Evolutionary conservation across 2,329 filamentous ascomycete genomes (phyloP).

Genomic region (Colletotrichum coccodes): DNA sequence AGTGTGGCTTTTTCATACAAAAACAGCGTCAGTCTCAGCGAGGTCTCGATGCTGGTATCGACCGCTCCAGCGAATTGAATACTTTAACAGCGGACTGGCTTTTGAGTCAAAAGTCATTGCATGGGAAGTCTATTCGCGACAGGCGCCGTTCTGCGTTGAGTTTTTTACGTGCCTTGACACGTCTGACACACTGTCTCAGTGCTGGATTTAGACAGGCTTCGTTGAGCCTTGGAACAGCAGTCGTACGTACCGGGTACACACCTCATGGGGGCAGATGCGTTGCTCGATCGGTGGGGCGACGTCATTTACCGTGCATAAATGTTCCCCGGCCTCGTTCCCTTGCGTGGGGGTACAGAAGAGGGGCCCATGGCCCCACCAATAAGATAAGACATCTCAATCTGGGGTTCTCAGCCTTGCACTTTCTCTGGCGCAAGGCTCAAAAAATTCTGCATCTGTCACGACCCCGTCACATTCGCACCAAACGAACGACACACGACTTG

Average conservation of each 20-base stretch:
- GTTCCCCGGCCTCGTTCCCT: neutral
- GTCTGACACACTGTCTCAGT: constrained; percentile 21
- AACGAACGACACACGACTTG: neutral
- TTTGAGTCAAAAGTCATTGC: neutral
- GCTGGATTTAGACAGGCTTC: constrained; percentile 3
- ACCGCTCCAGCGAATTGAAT: constrained; percentile 33
- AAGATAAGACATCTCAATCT: neutral
- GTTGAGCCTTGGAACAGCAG: neutral
- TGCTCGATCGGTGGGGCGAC: constrained; percentile 7
- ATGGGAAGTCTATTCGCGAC: neutral
- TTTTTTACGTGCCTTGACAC: neutral
- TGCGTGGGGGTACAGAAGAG: neutral
- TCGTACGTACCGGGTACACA: too few species aligned
- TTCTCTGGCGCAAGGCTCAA: constrained; percentile 11
- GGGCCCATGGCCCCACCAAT: constrained; percentile 22
- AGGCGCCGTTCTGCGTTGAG: neutral
- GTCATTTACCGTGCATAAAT: constrained; percentile 10
- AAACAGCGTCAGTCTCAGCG: constrained; percentile 27
- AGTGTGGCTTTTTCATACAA: constrained; percentile 23
- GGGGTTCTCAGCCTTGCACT: constrained; percentile 25
- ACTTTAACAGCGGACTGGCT: constrained; percentile 16
- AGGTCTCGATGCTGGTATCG: constrained; percentile 31
- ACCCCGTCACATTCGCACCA: neutral
- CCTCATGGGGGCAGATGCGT: neutral
- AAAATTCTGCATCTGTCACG: constrained; percentile 2